Evolutionary conservation across 2,329 filamentous ascomycete species (phyloP), one percentile per base, ranked within the genome.

Genomic region (Curvularia hawaiiensis): DNA sequence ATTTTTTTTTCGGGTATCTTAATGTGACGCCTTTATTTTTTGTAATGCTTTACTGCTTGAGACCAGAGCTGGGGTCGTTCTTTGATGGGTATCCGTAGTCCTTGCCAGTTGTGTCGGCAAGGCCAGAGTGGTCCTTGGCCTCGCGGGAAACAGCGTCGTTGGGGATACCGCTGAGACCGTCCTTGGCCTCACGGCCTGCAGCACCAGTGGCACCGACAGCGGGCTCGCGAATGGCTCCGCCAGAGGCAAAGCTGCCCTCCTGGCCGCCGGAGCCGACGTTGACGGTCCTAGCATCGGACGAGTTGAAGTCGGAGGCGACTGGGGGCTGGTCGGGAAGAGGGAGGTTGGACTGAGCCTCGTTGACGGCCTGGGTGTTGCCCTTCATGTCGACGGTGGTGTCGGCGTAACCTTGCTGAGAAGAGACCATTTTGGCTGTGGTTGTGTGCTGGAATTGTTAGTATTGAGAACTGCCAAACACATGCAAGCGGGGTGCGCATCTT

Each of bases 321-420:
- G 90, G 90, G 22, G 91, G 91, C 64, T 93, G 83, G 2, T 94
- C 90, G 18, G 91, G 91, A 50, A 93, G 85, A 50, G 90, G 90
- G 31, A 96, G 87, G 78, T 92, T 91, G 75, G 87, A 79, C 78
- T 88, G 83, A 70, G 83, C 83, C 75, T 90, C 78, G 51, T 88
- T 84, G 72, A 93, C 89, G 76, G 89, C 80, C 54, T 88, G 45
- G 26, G 61, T 28, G 50, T 72, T 68, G 53, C 66, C 69, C 50
- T 70, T 60, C 66, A 72, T 70, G 61, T 68, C 68, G 54, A 47
- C 45, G 47, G 52, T 51, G 43, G 65, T 67, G 22, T 59, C 55
- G 38, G 62, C 40, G 31, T 68, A 64, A 48, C 67, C 67, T 67
- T 69, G 67, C 52, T 65, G 58, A 33, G 64, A 66, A 52, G 60